phyloP scores from a whole-genome alignment of 2,329 filamentous ascomycete genomes.

The Thelonectria discophora region DNA sequence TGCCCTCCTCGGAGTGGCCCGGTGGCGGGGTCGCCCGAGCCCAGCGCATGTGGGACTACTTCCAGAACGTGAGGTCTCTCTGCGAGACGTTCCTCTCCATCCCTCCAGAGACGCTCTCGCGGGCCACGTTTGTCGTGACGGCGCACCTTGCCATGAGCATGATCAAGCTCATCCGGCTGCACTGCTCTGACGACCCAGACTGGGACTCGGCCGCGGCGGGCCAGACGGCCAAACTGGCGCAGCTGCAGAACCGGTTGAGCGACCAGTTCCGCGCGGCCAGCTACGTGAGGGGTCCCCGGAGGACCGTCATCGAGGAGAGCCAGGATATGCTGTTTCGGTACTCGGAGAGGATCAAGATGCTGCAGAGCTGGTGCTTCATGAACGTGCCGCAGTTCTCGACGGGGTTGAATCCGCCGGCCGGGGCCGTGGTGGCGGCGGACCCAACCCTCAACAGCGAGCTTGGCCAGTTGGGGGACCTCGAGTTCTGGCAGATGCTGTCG shows the following conservation, averaged over 20 bases:
- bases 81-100: background rate
- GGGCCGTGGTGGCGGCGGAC: background rate
- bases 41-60: background rate
- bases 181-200: background rate
- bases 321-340: background rate
- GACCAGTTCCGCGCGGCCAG: background rate
- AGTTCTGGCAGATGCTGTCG: slow-evolving; percentile 1
- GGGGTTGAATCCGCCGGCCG: background rate
- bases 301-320: background rate
- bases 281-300: background rate
- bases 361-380: background rate
- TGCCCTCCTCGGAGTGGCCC: background rate
- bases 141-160: background rate
- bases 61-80: background rate
- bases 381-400: background rate
- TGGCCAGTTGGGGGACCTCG: background rate
- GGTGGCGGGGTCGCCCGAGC: background rate
- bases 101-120: background rate
- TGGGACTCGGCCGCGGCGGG: background rate
- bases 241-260: background rate
- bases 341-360: background rate
- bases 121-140: background rate
- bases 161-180: slow-evolving; percentile 1
- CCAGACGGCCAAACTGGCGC: background rate
- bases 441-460: background rate